Evolutionary conservation across 176 grass and related monocot genomes (phyloP), one percentile per base, ranked within the genome.

Genomic region (Coix lacrymajobi): DNA sequence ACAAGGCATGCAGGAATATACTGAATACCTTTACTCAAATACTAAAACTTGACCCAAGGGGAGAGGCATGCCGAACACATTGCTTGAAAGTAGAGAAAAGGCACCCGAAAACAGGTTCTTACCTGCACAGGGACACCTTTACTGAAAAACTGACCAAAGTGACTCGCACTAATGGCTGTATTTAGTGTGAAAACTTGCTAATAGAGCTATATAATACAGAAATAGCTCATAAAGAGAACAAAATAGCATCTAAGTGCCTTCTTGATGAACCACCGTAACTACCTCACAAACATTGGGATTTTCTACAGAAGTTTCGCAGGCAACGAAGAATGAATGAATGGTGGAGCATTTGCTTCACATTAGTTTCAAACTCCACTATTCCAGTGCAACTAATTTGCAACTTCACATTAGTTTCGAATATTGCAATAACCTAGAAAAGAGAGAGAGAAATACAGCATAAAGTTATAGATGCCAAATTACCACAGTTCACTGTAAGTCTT

Each of bases 1-100:
- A 68, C 11, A 67, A 44, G 80, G 64, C 62, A 49, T 81, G 76
- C 64, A 87, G 66, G 57, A 29, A 66, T 10, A 79, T 12, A 79
- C 57, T 24, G 36, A 16, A 33, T 79, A 66, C 34, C 14, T 73
- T 19, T 46, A 29, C 69, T 71, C 14, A 25, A 60, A 26, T 26
- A 60, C 56, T 26, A 60, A 12, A 25, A 60, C 56, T 60, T 11
- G 24, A 26, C 56, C n/a, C n/a, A 60, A 25, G n/a, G 54, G 54
- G 54, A 58, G 22, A 58, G 54, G 26, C 10, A 60, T 26, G n/a
- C 24, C 56, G 1, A 60, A 60, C n/a, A 60, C 10, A 60, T 60
- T 60, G n/a, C 56, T 60, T 60, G 56, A 26, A 60, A 60, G 56
- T 26, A 60, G 9, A 58, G 56, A 58, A 25, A 60, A 60, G 56